Base-by-base conservation (phyloP, 2,329 filamentous ascomycete species). In the Aspergillus amoenus region DNA sequence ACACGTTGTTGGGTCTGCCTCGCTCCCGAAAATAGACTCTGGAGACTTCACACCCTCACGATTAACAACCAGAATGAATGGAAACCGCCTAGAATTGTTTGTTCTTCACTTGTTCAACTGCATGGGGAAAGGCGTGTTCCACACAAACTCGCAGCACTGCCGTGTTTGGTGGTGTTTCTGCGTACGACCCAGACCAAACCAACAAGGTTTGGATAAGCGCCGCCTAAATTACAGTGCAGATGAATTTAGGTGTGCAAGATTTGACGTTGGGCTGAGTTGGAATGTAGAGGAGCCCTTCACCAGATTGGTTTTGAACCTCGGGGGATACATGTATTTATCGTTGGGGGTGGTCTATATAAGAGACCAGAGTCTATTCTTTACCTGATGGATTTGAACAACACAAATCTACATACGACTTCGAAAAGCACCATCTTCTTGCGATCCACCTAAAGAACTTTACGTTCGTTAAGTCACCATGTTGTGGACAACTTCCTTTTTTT, bases 151-250 rank as follows among this genome's bases (percentile, higher is more conserved):
- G 41, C 55, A 46, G 42, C 48, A 45, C 32, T 18, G 46, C 53
- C 41, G 18, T 45, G 21, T 45, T 43, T 21, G 17, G 18, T 42
- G 37, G 22, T 44, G 49, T 22, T 15, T 34, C n/a, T 24, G 34
- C n/a, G 34, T 51, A 18, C 48, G 40, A 50, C 40, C 27, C 37
- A 48, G 44, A 52, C 47, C 46, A 53, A 57, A 57, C 55, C 50
- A 57, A 54, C 55, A 57, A 43, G 40, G 55, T 57, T 53, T 45
- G 54, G 39, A 48, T 27, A 57, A 57, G 55, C 55, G 55, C 55
- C 55, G 50, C 18, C 50, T 45, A 57, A 45, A 57, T 57, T 57
- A 45, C 50, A 53, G 37, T 57, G 44, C 55, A 37, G 42, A 37
- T 37, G 34, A n/a, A 9, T 51, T 42, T 22, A 56, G 53, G 27